Evolutionary conservation across 78 protist genomes (phyloP).

Genomic region (Emiliania huxleyi): DNA sequence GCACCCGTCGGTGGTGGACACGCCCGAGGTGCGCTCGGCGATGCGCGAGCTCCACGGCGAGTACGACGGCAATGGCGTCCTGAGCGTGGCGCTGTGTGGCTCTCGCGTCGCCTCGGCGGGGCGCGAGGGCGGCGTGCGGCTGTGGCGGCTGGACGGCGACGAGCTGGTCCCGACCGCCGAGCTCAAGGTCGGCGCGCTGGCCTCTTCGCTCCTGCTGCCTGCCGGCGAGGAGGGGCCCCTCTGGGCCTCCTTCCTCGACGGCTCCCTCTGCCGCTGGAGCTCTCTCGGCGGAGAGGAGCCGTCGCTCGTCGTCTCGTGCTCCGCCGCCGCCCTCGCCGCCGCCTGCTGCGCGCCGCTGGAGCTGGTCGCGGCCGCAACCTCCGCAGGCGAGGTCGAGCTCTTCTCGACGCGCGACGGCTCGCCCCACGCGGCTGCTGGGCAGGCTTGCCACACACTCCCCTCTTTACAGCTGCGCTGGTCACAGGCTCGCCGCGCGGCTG

Average conservation of each 20-base stretch:
- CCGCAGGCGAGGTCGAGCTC: not conserved
- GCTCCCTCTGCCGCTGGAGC: not conserved
- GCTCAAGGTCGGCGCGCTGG: not conserved
- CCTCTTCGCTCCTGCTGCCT: not conserved
- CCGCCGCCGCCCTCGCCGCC: not conserved
- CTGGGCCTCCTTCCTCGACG: not conserved
- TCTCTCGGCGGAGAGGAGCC: not conserved
- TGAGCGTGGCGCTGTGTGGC: not conserved
- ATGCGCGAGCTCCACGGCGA: not conserved
- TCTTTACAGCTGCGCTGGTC: no score
- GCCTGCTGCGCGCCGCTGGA: not conserved
- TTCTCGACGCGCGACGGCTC: not conserved
- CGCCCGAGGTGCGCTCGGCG: not conserved
- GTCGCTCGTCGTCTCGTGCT: not conserved
- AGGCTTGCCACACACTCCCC: no score
- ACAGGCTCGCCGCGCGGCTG: no score
- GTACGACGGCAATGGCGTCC: not conserved
- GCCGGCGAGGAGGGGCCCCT: not conserved
- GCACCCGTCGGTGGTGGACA: not conserved
- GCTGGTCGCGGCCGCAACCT: not conserved
- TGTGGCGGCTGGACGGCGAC: not conserved
- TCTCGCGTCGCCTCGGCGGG: not conserved
- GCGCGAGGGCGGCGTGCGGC: not conserved
- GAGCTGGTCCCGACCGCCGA: not conserved
- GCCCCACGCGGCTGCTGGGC: not conserved